phyloP scores from a whole-genome alignment of 2,329 filamentous ascomycete genomes.

The Botrytis cinerea region DNA sequence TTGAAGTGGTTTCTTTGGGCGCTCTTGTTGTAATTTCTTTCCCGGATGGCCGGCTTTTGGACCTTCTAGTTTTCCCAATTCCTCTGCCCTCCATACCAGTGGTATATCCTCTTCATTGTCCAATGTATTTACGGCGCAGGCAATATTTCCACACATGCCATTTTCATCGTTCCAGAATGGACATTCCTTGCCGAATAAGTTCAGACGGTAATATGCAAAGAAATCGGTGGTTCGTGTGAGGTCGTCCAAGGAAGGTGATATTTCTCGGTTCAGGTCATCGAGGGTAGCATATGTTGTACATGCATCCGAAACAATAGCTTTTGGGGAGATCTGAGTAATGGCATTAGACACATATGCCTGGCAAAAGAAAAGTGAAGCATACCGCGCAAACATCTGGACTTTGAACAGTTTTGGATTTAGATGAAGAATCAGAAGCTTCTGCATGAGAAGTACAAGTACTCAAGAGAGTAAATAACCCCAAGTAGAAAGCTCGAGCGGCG shows the following conservation, averaged over 20 bases:
- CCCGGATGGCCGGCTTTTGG: conserved; percentile 88
- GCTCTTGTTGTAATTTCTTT: conserved; percentile 69
- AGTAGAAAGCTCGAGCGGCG: conserved; percentile 58
- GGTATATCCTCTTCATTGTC: conserved; percentile 96
- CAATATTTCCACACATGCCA: conserved; percentile 95
- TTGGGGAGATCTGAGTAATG: conserved; percentile 73
- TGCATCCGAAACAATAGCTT: conserved; percentile 87
- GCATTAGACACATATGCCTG: conserved; percentile 41
- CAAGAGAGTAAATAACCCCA: conserved; percentile 62
- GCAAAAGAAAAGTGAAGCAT: conserved; percentile 38
- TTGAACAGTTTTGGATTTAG: conserved; percentile 43
- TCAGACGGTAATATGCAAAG: conserved; percentile 96
- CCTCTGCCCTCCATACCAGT: conserved; percentile 84
- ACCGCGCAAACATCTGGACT: conserved; percentile 45
- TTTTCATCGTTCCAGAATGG: conserved; percentile 95
- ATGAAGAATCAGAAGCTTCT: conserved; percentile 29
- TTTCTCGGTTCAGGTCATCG: conserved; percentile 75
- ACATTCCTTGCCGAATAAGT: conserved; percentile 90
- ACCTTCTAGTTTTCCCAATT: conserved; percentile 88
- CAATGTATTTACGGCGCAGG: conserved; percentile 91
- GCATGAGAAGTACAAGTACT: conserved; percentile 50
- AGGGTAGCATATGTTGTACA: conserved; percentile 92
- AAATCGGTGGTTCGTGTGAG: conserved; percentile 90
- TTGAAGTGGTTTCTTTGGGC: conserved; percentile 72
- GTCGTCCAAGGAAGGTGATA: conserved; percentile 76